Percentiles rank a stretch among this genome's conserved stretches.
Evolutionary conservation across 2,329 filamentous ascomycete species (phyloP).

Genomic region (Fusarium sterilihyphosum): DNA sequence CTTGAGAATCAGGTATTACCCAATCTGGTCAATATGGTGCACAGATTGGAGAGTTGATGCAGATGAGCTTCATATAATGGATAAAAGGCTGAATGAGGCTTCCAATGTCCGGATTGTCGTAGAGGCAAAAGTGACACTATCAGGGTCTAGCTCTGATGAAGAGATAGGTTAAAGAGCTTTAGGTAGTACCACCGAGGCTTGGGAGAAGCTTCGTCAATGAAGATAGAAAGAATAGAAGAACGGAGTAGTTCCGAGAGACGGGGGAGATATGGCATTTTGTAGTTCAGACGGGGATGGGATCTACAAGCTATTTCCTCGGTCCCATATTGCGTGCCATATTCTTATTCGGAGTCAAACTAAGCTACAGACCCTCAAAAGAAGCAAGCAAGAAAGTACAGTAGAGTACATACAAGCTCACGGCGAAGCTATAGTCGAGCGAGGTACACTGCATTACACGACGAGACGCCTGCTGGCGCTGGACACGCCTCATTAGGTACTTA

Average conservation of each 20-base stretch:
- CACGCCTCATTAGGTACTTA: slow-evolving; percentile 20
- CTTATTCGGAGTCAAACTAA: slow-evolving; percentile 26
- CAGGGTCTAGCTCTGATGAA: slow-evolving; percentile 2
- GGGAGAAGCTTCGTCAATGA: slow-evolving; percentile 25
- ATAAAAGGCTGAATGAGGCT: slow-evolving; percentile 1
- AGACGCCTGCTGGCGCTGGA: slow-evolving; percentile 18
- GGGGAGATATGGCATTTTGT: slow-evolving; percentile 43
- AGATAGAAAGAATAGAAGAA: slow-evolving; percentile 26
- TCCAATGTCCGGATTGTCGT: neutral
- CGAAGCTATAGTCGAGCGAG: slow-evolving; percentile 30
- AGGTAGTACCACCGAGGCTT: slow-evolving; percentile 8
- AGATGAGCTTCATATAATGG: slow-evolving; percentile 2
- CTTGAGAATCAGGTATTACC: slow-evolving; percentile 4
- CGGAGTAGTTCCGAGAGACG: slow-evolving; percentile 22
- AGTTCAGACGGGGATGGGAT: slow-evolving; percentile 36
- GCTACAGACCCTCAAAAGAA: slow-evolving; percentile 29
- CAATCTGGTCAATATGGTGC: slow-evolving; percentile 22
- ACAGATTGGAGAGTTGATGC: neutral
- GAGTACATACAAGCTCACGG: slow-evolving; percentile 1
- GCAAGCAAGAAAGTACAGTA: slow-evolving; percentile 12
- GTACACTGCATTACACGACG: slow-evolving; percentile 35
- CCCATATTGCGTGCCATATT: slow-evolving; percentile 25
- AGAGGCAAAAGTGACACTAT: slow-evolving; percentile 10
- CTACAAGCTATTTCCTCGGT: slow-evolving; percentile 34
- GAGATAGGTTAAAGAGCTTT: slow-evolving; percentile 4